Evolutionary conservation across 1,139 yeast genomes (phyloP).

Genomic region (Zygosaccharomyces sapae): DNA sequence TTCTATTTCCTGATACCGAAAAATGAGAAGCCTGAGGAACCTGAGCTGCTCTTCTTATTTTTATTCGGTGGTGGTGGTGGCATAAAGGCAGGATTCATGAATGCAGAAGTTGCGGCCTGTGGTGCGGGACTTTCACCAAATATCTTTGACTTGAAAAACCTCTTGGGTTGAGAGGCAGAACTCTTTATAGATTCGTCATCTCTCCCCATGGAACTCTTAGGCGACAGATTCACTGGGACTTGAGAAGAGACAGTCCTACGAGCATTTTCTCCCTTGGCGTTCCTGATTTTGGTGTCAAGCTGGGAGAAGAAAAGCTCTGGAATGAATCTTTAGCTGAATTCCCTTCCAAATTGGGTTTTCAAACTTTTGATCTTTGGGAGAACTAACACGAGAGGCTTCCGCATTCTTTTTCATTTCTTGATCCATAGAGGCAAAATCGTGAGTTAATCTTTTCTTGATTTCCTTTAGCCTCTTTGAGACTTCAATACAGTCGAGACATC

Average conservation of each 20-base stretch:
- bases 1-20: conserved; percentile 23
- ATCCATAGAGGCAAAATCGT: conserved; percentile 23
- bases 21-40: conserved; percentile 19
- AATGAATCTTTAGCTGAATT: conserved; percentile 9
- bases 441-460: conserved; percentile 33
- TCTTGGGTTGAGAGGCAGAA: conserved; percentile 7
- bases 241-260: conserved; percentile 8
- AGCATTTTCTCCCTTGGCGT: conserved; percentile 7
- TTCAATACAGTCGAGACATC: conserved; percentile 59
- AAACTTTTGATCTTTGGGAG: conserved; percentile 6
- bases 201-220: conserved; percentile 7
- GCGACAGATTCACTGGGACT: conserved; percentile 7
- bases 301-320: conserved; percentile 9
- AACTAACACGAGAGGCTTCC: neutral
- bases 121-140: conserved; percentile 9
- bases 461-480: conserved; percentile 46
- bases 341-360: conserved; percentile 14
- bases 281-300: conserved; percentile 4
- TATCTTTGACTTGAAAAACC: conserved; percentile 9
- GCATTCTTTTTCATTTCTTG: conserved; percentile 10
- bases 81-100: conserved; percentile 21
- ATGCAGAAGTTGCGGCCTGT: conserved; percentile 13
- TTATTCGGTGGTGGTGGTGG: conserved; percentile 14
- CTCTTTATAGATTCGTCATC: conserved; percentile 7
- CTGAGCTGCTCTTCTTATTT: conserved; percentile 14